Base-by-base conservation (phyloP, 139 green algal genomes). In the Edaphochlamys debaryana region DNA sequence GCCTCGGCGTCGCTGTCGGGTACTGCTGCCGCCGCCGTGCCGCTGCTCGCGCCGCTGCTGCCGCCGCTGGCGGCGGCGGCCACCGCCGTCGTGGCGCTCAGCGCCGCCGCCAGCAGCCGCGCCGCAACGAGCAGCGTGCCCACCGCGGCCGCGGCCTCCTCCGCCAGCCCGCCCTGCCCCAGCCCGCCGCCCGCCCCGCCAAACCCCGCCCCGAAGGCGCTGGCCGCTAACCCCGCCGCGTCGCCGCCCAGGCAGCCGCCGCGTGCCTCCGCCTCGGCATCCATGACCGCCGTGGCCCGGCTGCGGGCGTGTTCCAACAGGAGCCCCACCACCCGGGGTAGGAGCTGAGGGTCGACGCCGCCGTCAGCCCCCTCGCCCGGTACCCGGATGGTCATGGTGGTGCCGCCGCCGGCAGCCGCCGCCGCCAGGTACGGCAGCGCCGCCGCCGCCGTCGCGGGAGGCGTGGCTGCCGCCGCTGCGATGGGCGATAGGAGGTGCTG, bases 241-340 rank as follows among this genome's bases (percentile, higher is more conserved):
- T 30, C 45, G 48, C 41, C n/a, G 52, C 56, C 32, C 56, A 38
- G 15, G 4, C 7, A 4, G 42, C 79, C 13, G 17, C n/a, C 37
- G 73, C 37, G 40, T 80, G 69, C 42, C 63, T 86, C 60, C 23
- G 34, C 69, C 69, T 73, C 69, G 6, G 40, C 2, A 41, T 72
- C 67, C 38, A 86, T 30, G 2, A 79, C 40, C 5, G 37, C n/a
- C 32, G 23, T 42, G 62, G 50, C 60, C 42, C 68, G 42, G 36
- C 52, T 40, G 58, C 54, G 17, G 56, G 67, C 82, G 40, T 32
- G 52, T 9, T 77, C 82, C 40, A 68, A 20, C 60, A 88, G 67
- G 15, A 79, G 4, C 30, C 58, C 32, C 60, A 88, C 17, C 52
- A 90, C 73, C 8, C 80, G 78, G 41, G 79, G 86, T 23, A 91